These are phyloP conservation scores for Volvariella volvacea DNA, from an alignment of 1,284 basidiomycete species.

Conservation along the genomic window DNA sequence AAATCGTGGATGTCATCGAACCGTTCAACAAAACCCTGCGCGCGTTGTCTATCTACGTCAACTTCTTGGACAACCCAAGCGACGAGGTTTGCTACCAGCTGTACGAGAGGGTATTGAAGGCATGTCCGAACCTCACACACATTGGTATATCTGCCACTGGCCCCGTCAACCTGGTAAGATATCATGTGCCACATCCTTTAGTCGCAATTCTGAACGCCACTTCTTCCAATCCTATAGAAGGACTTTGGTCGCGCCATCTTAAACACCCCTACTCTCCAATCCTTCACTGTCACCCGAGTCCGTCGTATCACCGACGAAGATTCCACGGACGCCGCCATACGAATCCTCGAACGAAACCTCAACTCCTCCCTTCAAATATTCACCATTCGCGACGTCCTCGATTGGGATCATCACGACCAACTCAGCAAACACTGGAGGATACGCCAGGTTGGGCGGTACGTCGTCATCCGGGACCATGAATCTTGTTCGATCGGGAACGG, in stretches of 20 bases:
- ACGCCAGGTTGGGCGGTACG: constrained; percentile 8
- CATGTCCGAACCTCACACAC: constrained; percentile 11
- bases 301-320: constrained; percentile 8
- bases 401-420: constrained; percentile 16
- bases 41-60: constrained; percentile 13
- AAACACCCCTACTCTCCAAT: constrained; percentile 7
- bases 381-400: constrained; percentile 12
- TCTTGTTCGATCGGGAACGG: too few species aligned
- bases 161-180: constrained; percentile 10
- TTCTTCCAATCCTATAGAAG: constrained; percentile 1
- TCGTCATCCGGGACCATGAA: too few species aligned
- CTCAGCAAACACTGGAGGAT: constrained; percentile 11
- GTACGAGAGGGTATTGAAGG: constrained; percentile 10
- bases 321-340: constrained; percentile 8
- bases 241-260: constrained; percentile 11
- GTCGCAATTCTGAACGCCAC: not conserved
- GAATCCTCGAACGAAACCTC: constrained; percentile 9
- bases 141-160: constrained; percentile 14
- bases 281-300: constrained; percentile 12
- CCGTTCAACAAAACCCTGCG: constrained; percentile 5
- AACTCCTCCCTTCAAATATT: constrained; percentile 9
- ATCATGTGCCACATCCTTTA: not conserved
- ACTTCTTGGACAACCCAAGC: constrained; percentile 12
- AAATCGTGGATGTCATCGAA: constrained; percentile 11
- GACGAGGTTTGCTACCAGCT: constrained; percentile 6